Conservation (phyloP, 306 rosid species). For the Psophocarpus tetragonolobus region DNA sequence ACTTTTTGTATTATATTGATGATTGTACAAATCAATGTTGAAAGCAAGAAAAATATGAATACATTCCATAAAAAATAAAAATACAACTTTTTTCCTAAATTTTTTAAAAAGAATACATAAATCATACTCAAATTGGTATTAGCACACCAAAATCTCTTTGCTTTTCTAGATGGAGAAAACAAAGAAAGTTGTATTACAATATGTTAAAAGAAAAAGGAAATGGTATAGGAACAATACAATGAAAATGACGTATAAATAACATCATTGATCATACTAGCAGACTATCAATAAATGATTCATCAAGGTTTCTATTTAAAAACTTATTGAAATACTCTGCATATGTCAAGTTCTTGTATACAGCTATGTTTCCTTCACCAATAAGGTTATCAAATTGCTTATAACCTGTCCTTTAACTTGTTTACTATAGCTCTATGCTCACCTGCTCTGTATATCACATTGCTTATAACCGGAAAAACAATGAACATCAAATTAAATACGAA, state of each 20-base stretch:
- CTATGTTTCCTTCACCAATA: slow-evolving; percentile 32
- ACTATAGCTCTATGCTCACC: slow-evolving; percentile 56
- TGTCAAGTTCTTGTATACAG: slow-evolving; percentile 43
- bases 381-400: slow-evolving; percentile 38
- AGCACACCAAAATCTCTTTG: neutral
- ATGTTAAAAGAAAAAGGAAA: neutral
- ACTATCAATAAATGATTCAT: slow-evolving; percentile 47
- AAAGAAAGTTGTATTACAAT: neutral
- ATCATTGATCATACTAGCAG: slow-evolving; percentile 30
- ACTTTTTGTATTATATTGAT: too few species aligned
- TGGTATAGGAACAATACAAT: neutral
- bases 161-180: neutral
- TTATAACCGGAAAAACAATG: slow-evolving; percentile 36
- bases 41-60: too few species aligned
- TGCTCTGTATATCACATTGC: slow-evolving; percentile 55
- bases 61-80: too few species aligned
- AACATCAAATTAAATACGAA: neutral
- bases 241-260: neutral
- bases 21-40: too few species aligned
- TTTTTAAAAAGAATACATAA: neutral
- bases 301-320: slow-evolving; percentile 44
- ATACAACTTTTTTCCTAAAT: neutral
- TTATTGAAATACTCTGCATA: slow-evolving; percentile 39
- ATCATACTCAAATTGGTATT: neutral
- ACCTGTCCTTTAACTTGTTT: slow-evolving; percentile 42